These are phyloP conservation scores for Ceratonia siliqua DNA, from an alignment of 306 rosid species.

Conservation along the genomic window DNA sequence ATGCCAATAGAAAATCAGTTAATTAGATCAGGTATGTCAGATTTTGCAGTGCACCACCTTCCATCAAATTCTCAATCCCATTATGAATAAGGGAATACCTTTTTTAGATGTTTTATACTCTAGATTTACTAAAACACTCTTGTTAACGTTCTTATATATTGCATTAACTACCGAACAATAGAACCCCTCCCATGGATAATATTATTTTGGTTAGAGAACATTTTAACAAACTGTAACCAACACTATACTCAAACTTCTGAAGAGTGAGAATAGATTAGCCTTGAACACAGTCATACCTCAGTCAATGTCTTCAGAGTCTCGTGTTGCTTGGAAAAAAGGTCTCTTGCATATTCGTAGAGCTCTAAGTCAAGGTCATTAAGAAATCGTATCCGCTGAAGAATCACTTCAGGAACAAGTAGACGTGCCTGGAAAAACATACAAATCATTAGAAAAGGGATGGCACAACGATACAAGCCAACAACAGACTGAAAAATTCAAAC, in stretches of 20 bases:
- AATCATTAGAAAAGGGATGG: constrained; percentile 17
- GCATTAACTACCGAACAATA: neutral
- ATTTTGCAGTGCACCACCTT: no score
- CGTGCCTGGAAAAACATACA: constrained; percentile 68
- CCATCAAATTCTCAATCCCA: no score
- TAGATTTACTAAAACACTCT: no score
- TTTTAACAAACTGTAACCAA: neutral
- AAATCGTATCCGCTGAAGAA: constrained; percentile 61
- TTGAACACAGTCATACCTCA: constrained; percentile 50
- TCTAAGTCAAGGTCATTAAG: constrained; percentile 88
- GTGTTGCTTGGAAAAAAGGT: constrained; percentile 62
- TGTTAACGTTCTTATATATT: constrained; percentile 14
- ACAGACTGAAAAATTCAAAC: neutral
- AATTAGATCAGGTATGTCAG: no score
- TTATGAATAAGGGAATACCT: no score
- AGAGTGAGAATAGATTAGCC: neutral
- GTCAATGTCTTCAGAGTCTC: constrained; percentile 38
- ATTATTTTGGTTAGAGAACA: neutral
- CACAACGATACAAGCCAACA: constrained; percentile 19
- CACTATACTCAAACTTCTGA: neutral
- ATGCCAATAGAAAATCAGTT: no score
- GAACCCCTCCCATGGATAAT: neutral
- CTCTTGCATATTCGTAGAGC: constrained; percentile 73
- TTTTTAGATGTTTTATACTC: no score
- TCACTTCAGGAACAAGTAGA: constrained; percentile 57